Conservation (phyloP, 2,329 filamentous ascomycete species). For the Claviceps maximensis region DNA sequence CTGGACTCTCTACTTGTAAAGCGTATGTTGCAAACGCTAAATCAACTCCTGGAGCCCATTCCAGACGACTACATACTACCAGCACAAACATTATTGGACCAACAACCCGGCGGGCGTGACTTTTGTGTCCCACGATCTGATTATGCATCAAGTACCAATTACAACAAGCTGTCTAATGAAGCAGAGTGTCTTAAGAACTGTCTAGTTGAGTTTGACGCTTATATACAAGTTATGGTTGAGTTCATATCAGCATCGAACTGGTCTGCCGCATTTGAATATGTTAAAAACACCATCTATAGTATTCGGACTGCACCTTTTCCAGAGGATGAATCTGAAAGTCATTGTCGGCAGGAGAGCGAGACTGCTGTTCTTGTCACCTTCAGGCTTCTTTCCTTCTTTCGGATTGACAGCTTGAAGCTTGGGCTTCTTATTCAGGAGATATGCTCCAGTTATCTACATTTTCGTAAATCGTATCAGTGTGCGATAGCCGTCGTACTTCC, state of each 20-base stretch:
- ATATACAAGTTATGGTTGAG: conserved; percentile 45
- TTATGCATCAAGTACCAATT: conserved; percentile 8
- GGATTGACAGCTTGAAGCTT: conserved; percentile 50
- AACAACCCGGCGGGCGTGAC: conserved; percentile 27
- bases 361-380: conserved; percentile 38
- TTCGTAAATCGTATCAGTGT: conserved; percentile 50
- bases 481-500: conserved; percentile 50
- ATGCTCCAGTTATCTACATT: conserved; percentile 53
- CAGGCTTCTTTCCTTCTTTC: conserved; percentile 48
- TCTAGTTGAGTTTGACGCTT: conserved; percentile 35
- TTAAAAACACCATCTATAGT: conserved; percentile 38
- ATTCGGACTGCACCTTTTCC: conserved; percentile 31
- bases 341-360: conserved; percentile 35
- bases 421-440: conserved; percentile 51
- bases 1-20: conserved; percentile 38
- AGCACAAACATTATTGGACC: conserved; percentile 43
- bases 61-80: conserved; percentile 44
- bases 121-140: conserved; percentile 20
- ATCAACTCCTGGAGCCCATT: conserved; percentile 43
- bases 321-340: conserved; percentile 22
- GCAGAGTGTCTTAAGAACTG: conserved; percentile 21
- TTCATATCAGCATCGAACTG: conserved; percentile 54
- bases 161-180: conserved; percentile 7
- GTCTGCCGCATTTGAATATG: conserved; percentile 44
- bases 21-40: conserved; percentile 42